Evolutionary conservation across 2,329 filamentous ascomycete species (phyloP), one percentile per base, ranked within the genome.

Genomic region (Pyrenophora seminiperda): DNA sequence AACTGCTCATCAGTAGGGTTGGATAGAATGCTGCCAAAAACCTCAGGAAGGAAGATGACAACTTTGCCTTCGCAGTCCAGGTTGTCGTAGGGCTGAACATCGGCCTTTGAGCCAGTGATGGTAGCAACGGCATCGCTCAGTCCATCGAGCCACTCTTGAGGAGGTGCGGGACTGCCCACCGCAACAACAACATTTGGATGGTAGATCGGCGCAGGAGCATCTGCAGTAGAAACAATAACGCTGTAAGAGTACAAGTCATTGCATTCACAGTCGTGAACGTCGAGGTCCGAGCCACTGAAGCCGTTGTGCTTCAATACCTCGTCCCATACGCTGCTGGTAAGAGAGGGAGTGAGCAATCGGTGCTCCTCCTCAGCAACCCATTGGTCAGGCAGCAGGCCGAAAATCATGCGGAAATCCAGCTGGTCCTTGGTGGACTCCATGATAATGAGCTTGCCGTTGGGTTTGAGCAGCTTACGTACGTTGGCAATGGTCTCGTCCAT

Each of bases 401-500:
- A 29, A 4, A 24, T 29, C 13, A 40, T 15, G 2, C 9, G 20
- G 14, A 27, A 27, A n/a, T 29, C 38, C 15, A 15, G n/a, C 9
- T 15, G 13, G 11, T 30, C 15, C 5, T 13, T 18, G 4, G 38
- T 18, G 27, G 7, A 32, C 44, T 13, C 53, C 41, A 13, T 22
- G 15, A 19, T 11, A 36, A 38, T 43, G 18, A 43, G 29, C 10
- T 24, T 33, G 14, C 41, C 41, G 3, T 18, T 18, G 1, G 29
- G 29, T 13, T 32, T 43, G 14, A 69, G 51, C 6, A 69, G 40
- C 13, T 55, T 62, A 17, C 53, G 47, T 3, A 45, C 38, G 41
- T 67, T 60, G 15, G 10, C 15, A 6, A 70, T 36, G 0, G 64
- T 53, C 7, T 47, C 32, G 1, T 14, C 17, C 9, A 66, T 30